Evolutionary conservation across 208 protist species (phyloP), one percentile per base, ranked within the genome.

Genomic region (Novymonas esmeraldas): DNA sequence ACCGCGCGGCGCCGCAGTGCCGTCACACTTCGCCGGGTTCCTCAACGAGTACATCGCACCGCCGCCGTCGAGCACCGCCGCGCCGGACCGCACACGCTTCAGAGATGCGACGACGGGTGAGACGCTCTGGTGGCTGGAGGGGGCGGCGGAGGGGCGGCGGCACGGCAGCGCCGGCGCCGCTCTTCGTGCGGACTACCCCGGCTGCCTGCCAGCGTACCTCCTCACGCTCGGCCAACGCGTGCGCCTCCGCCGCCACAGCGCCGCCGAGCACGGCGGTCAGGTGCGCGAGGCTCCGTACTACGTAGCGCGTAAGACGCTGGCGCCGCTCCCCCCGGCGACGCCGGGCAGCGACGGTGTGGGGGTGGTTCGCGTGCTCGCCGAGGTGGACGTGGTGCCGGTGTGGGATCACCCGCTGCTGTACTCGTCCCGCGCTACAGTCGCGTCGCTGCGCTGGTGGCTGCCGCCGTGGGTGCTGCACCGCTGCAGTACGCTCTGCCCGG

Each of bases 211-310:
- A 2, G 82, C 89, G 11, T 85, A 85, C 62, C 70, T 68, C 56
- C 67, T 95, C 48, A 95, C 89, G 3, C 54, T 93, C n/a, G 89
- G 89, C 2, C 89, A 95, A 71, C 59, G 69, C 34, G 61, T 95
- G 49, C 64, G 68, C 16, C 76, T 69, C 48, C 28, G 39, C 42
- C 55, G 39, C 51, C 38, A 57, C 18, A 39, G 28, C n/a, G 45
- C 26, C 9, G 51, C 13, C 3, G 39, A 72, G 33, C 11, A 48
- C 33, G 59, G 28, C 59, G 6, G 22, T 22, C 31, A 50, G 45
- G 44, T 9, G 5, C 70, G 41, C 36, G 41, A 39, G 38, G 64
- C 29, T 11, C 34, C 10, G 0, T 84, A 78, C 63, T 95, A 93
- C 66, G 89, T 95, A 51, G 64, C 63, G 29, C 34, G 61, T 9